Evolutionary conservation across 2,329 filamentous ascomycete species (phyloP).

Genomic region (Trichoderma hamatum): DNA sequence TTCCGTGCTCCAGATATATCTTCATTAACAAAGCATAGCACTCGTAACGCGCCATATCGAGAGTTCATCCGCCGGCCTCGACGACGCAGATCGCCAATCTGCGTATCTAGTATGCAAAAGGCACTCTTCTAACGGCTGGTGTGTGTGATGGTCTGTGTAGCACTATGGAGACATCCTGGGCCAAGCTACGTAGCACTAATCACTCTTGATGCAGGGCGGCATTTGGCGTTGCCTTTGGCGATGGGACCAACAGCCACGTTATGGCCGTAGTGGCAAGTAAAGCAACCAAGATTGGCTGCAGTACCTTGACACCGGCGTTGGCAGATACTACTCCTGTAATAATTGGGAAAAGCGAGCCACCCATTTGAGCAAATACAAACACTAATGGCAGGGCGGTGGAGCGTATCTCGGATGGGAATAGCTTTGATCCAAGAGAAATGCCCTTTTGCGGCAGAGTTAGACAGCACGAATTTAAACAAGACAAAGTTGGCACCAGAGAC

Average conservation of each 20-base stretch:
- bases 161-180: background rate
- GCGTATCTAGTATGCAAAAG: background rate
- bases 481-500: conserved; percentile 26
- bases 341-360: conserved; percentile 58
- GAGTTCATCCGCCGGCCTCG: background rate
- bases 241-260: conserved; percentile 51
- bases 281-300: conserved; percentile 56
- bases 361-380: conserved; percentile 60
- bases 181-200: background rate
- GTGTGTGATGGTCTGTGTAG: background rate
- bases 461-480: background rate
- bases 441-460: conserved; percentile 43
- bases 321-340: conserved; percentile 56
- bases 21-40: background rate
- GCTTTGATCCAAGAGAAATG: conserved; percentile 56
- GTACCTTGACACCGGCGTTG: conserved; percentile 47
- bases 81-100: background rate
- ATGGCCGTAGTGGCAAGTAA: conserved; percentile 50
- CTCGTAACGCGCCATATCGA: background rate
- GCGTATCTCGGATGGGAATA: conserved; percentile 47
- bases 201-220: conserved; percentile 42
- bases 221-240: conserved; percentile 39
- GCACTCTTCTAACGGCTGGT: background rate
- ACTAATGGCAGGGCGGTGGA: conserved; percentile 50
- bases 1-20: background rate